These are phyloP conservation scores for Fraxinus cuspidata DNA, from an alignment of 257 asterid species.

Conservation along the genomic window DNA sequence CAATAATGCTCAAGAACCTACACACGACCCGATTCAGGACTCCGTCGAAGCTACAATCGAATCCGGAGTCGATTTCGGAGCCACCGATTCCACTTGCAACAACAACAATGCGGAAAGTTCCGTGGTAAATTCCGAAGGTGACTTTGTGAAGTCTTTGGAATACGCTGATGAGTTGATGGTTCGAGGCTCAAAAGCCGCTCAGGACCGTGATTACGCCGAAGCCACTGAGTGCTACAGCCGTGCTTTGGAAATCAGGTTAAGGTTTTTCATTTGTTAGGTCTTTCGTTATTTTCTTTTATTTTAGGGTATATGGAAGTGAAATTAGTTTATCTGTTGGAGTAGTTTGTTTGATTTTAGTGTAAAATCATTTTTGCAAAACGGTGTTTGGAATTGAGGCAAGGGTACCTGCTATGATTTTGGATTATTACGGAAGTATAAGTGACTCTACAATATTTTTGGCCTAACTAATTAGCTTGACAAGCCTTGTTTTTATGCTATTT, in stretches of 20 bases:
- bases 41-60: constrained; percentile 64
- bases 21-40: constrained; percentile 42
- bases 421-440: background rate
- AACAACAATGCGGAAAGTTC: constrained; percentile 48
- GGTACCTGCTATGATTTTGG: background rate
- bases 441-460: background rate
- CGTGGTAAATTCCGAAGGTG: constrained; percentile 36
- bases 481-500: background rate
- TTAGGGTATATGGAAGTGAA: background rate
- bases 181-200: constrained; percentile 63
- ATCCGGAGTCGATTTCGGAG: constrained; percentile 44
- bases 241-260: constrained; percentile 88
- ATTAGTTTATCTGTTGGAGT: background rate
- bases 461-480: background rate
- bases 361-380: background rate
- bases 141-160: constrained; percentile 55
- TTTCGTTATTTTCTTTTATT: background rate
- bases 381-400: background rate
- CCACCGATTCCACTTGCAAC: constrained; percentile 65
- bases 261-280: background rate
- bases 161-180: constrained; percentile 64
- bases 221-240: constrained; percentile 95
- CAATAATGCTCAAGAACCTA: constrained; percentile 30
- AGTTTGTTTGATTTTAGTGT: background rate
- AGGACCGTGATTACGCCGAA: constrained; percentile 66